Evolutionary conservation across 2,329 filamentous ascomycete genomes (phyloP).

Genomic region (Alternaria dauci): DNA sequence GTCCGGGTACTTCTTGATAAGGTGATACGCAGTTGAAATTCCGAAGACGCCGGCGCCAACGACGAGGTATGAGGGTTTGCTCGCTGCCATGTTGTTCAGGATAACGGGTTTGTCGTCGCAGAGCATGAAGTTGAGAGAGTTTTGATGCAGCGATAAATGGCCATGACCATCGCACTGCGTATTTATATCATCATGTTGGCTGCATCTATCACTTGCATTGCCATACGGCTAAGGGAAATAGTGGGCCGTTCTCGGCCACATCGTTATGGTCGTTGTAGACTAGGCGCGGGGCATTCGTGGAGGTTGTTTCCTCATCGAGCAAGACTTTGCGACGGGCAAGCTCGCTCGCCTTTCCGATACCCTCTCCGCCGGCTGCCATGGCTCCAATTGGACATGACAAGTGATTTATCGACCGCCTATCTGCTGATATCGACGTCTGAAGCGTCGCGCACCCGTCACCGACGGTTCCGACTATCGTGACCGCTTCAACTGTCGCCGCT

Average conservation of each 20-base stretch:
- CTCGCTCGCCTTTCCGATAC: slow-evolving; percentile 25
- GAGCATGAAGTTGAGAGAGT: slow-evolving; percentile 18
- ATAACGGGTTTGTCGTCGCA: slow-evolving; percentile 26
- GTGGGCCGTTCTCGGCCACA: slow-evolving; percentile 35
- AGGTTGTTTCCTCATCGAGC: slow-evolving; percentile 40
- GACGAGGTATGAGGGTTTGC: slow-evolving; percentile 45
- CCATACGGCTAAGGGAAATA: slow-evolving; percentile 15
- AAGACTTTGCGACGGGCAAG: slow-evolving; percentile 38
- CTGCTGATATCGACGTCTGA: slow-evolving; percentile 25
- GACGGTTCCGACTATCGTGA: slow-evolving; percentile 17
- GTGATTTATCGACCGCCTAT: slow-evolving; percentile 15
- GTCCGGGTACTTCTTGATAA: slow-evolving; percentile 53
- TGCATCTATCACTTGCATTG: slow-evolving; percentile 14
- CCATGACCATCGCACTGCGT: slow-evolving; percentile 9
- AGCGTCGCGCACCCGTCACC: slow-evolving; percentile 11
- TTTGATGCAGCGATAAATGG: slow-evolving; percentile 19
- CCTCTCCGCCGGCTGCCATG: slow-evolving; percentile 34
- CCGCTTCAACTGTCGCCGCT: slow-evolving; percentile 10
- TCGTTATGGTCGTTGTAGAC: slow-evolving; percentile 25
- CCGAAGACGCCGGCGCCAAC: slow-evolving; percentile 51
- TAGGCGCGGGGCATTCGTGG: slow-evolving; percentile 38
- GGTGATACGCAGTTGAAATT: slow-evolving; percentile 51
- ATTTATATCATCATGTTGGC: slow-evolving; percentile 28
- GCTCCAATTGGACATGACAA: slow-evolving; percentile 33
- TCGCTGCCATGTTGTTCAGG: slow-evolving; percentile 37